Base-by-base conservation (phyloP, 495 filamentous ascomycete genomes). In the Annulohypoxylon bovei region DNA sequence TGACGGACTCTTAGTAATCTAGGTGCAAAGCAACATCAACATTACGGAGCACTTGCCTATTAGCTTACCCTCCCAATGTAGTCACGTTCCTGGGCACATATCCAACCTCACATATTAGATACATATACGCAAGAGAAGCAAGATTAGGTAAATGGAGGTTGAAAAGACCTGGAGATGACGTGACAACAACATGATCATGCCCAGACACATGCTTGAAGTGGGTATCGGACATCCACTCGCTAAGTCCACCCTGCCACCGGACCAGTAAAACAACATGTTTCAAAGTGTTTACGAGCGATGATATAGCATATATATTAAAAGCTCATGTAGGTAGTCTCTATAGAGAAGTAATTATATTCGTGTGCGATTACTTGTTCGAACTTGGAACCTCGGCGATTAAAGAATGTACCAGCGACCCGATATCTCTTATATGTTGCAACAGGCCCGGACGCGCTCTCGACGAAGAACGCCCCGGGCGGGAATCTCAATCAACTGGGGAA, bases 361-460 rank as follows among this genome's bases (percentile, higher is more conserved):
- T 71, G 23, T 59, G 50, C 28, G 9, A 62, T 62, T 67, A 67
- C 54, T 56, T 49, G 59, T 64, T 66, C 54, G 32, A 46, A 42
- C 25, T 1, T 37, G 61, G 46, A 60, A 53, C 46, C 25, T 50
- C n/a, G 16, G 37, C 50, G 3, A 49, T 55, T 61, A 72, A 72
- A 50, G 69, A 72, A 46, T 68, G 69, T 68, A 65, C 64, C 64
- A 56, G 32, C 39, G 50, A 60, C 50, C 64, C 58, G 69, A 72
- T 55, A 64, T 72, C 59, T 67, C 69, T 68, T 65, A 39, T 30
- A 49, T 55, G 27, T 32, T 53, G 28, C 35, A 67, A 25, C 25
- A 12, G 18, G 57, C 50, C 57, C 42, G 25, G 33, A 14, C 39
- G 25, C 37, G 44, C 50, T 58, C 58, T 58, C 40, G 11, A 9